phyloP scores from a whole-genome alignment of 345 rosid species.

The Zanthoxylum bungeanum region DNA sequence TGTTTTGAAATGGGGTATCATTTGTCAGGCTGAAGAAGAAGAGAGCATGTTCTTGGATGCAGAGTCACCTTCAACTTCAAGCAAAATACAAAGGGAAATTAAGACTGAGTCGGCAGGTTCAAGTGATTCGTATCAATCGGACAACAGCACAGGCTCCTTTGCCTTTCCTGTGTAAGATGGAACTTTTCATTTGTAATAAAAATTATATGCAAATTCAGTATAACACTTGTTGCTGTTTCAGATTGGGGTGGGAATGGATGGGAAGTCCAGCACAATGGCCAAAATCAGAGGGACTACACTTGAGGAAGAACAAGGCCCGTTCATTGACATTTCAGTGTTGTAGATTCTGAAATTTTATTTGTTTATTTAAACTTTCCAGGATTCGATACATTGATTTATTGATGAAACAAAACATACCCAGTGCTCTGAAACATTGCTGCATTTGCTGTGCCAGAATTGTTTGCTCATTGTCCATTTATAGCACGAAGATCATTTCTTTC shows the following conservation, averaged over 20 bases:
- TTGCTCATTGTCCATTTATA: not conserved
- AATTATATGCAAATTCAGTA: not conserved
- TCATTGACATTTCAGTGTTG: constrained; percentile 55
- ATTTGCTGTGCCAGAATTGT: not conserved
- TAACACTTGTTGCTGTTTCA: constrained; percentile 17
- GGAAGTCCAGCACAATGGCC: constrained; percentile 85
- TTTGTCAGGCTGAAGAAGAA: constrained; percentile 29
- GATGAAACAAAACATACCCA: not conserved
- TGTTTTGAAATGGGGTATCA: not conserved
- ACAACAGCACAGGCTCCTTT: constrained; percentile 59
- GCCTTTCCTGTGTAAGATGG: constrained; percentile 68
- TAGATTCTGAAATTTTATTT: constrained; percentile 35
- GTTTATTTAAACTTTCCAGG: not conserved
- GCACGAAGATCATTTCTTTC: not conserved
- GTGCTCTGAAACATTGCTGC: not conserved
- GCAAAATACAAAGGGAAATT: constrained; percentile 10
- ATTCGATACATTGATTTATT: not conserved
- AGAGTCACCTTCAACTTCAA: constrained; percentile 3
- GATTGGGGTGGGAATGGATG: constrained; percentile 61
- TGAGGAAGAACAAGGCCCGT: constrained; percentile 41
- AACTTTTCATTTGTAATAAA: not conserved
- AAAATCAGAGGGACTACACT: constrained; percentile 39
- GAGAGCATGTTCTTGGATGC: constrained; percentile 11
- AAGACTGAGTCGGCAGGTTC: constrained; percentile 30
- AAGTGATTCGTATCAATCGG: constrained; percentile 49